Conservation (phyloP, 805 yeast genomes). For the Zygoascus bituminiphila region DNA sequence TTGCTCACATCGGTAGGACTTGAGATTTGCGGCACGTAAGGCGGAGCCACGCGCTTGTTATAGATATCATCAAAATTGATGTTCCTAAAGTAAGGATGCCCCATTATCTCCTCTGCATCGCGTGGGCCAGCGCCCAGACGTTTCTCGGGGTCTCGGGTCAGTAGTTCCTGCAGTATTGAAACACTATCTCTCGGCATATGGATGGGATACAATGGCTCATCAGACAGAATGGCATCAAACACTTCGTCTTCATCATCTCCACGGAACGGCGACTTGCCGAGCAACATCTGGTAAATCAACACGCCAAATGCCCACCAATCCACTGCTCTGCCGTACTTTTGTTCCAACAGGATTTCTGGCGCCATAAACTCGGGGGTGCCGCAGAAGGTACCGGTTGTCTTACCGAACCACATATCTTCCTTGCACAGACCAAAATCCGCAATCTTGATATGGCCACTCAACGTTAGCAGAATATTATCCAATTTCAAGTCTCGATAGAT, state of each 20-base stretch:
- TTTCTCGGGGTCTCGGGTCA: constrained; percentile 77
- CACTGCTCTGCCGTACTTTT: constrained; percentile 85
- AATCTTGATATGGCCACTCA: constrained; percentile 89
- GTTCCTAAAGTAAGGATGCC: constrained; percentile 85
- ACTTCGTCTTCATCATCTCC: constrained; percentile 98
- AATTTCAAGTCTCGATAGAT: constrained; percentile 93
- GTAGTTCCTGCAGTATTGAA: constrained; percentile 79
- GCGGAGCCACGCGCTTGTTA: constrained; percentile 66
- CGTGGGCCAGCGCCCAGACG: constrained; percentile 82
- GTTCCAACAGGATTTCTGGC: constrained; percentile 91
- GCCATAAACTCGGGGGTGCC: constrained; percentile 99
- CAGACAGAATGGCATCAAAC: constrained; percentile 90
- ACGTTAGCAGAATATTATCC: constrained; percentile 84
- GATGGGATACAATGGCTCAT: constrained; percentile 93
- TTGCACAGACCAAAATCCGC: constrained; percentile 98
- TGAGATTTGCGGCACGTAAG: constrained; percentile 79
- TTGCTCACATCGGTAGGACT: constrained; percentile 87
- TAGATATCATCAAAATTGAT: constrained; percentile 84
- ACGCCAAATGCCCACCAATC: constrained; percentile 99
- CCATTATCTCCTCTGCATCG: constrained; percentile 92
- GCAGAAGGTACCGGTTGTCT: constrained; percentile 88
- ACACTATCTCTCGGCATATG: constrained; percentile 97
- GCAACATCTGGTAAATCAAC: constrained; percentile 86
- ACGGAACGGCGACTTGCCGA: constrained; percentile 93
- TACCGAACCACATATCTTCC: constrained; percentile 80